Evolutionary conservation across 495 filamentous ascomycete genomes (phyloP), one percentile per base, ranked within the genome.

Genomic region (Trichoderma asperelloides): DNA sequence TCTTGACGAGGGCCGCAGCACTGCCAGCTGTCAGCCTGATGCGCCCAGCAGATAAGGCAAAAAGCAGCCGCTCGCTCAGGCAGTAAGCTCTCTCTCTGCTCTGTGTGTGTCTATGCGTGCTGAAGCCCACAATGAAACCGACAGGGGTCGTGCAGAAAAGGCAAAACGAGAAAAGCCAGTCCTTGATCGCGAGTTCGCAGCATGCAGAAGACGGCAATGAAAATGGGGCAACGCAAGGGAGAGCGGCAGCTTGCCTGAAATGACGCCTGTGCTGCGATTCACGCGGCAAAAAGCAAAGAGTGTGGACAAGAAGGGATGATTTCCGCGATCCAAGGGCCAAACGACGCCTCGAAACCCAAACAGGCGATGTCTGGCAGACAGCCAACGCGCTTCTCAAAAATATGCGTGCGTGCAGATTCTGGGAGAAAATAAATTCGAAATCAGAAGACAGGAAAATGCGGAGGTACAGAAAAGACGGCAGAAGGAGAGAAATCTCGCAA

Each of bases 1-100:
- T 60, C 55, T 30, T 60, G 55, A 60, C 21, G n/a, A 60, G 55
- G 27, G 55, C 47, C n/a, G 47, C 25, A 60, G 55, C 25, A 13
- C 55, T 16, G 27, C 55, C 25, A 30, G 55, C 55, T 60, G 23
- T 60, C 55, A 60, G 55, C 55, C 55, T 60, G 55, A 60, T 60
- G 55, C 55, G 55, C 55, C 55, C 28, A 25, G 12, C 55, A 60
- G 16, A 2, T 28, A 18, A 30, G 55, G 33, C 33, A 37, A 37
- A 28, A 60, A 25, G 21, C 18, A 21, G 55, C 23, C 23, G 25
- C 55, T 60, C 55, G 25, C 55, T 18, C 33, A 37, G 33, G 33
- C 33, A 37, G 33, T 37, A 37, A 37, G 33, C 33, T 37, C 33
- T 37, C 5, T 37, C 33, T 37, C 33, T 8, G 33, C 33, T 37